Base-by-base conservation (phyloP, 2,329 filamentous ascomycete species). In the Apiospora phragmitis region DNA sequence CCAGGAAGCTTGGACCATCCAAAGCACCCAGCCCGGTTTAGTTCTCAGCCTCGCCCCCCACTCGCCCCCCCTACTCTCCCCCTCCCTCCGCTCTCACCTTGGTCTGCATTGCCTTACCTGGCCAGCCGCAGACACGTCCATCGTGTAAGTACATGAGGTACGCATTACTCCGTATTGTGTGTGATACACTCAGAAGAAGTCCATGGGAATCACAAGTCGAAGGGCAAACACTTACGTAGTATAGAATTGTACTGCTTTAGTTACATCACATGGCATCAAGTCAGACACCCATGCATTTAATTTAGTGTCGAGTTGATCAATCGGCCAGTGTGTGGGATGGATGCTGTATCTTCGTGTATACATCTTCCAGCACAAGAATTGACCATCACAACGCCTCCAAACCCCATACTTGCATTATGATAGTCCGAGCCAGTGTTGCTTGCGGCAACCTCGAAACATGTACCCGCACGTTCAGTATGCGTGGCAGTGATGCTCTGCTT, bases 1-100 rank as follows among this genome's bases (percentile, higher is more conserved):
- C 55, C 55, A 62, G 29, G 55, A 38, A 62, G 55, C 55, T 62
- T 62, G 55, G 55, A 62, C 55, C 55, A 62, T 62, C 55, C 32
- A 38, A 4, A 32, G 8, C 32, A 62, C 55, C 55, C 55, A 21
- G 8, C 55, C 55, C 32, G 29, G 55, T 38, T 49, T 49, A 24
- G 47, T 21, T n/a, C 29, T 62, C 55, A 62, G 55, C 55, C 55
- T 62, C 55, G 55, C 32, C 55, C 32, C 55, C 55, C 51, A 59
- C 51, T 59, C 7, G 8, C 55, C 9, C 18, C 55, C 32, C 55
- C 32, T 32, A 55, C 16, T 29, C 26, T 51, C 24, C n/a, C n/a
- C 8, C 45, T 43, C 21, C 45, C 16, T 7, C 43, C 7, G 43
- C 47, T 14, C n/a, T n/a, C 47, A 21, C 21, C n/a, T n/a, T n/a